A percentile compares a stretch with the other conserved stretches of the same genome.
Evolutionary conservation across 352 stramenopile genomes (phyloP).

Genomic region (Globisporangium recalcitrans): DNA sequence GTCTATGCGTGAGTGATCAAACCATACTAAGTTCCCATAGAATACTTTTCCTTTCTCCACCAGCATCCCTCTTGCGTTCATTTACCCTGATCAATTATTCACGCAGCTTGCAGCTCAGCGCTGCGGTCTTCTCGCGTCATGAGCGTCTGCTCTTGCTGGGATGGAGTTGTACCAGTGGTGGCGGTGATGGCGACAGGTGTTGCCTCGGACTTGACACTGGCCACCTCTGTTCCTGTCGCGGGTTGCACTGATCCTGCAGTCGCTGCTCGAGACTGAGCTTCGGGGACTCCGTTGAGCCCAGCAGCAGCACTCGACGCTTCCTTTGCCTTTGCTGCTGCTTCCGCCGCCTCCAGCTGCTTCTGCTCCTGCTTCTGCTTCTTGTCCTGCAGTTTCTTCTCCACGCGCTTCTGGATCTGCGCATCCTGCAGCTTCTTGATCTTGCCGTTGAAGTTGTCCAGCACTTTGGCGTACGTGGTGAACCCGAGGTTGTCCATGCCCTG

Average conservation of each 20-base stretch:
- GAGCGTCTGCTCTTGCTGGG: neutral
- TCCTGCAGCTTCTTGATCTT: slow-evolving; percentile 70
- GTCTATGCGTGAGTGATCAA: slow-evolving; percentile 13
- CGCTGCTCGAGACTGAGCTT: neutral
- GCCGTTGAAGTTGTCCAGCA: slow-evolving; percentile 57
- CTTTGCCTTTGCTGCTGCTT: slow-evolving; percentile 4
- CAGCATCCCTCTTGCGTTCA: no score
- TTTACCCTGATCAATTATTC: neutral
- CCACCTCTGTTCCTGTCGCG: neutral
- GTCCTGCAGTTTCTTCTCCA: slow-evolving; percentile 41
- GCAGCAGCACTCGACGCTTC: slow-evolving; percentile 1
- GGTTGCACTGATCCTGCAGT: neutral
- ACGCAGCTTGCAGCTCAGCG: neutral
- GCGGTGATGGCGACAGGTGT: neutral
- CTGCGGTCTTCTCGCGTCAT: slow-evolving; percentile 4
- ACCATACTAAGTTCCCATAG: slow-evolving; percentile 12
- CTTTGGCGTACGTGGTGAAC: slow-evolving; percentile 56
- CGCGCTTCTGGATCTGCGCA: slow-evolving; percentile 46
- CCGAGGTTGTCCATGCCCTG: slow-evolving; percentile 66
- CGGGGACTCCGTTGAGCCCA: neutral
- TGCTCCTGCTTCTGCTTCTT: slow-evolving; percentile 27
- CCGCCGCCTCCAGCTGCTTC: slow-evolving; percentile 20
- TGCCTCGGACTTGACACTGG: neutral
- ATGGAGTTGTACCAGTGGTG: neutral
- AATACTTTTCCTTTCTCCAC: neutral